These are phyloP conservation scores for Coniochaeta sp. DNA, from an alignment of 2,329 filamentous ascomycete species.

Conservation along the genomic window DNA sequence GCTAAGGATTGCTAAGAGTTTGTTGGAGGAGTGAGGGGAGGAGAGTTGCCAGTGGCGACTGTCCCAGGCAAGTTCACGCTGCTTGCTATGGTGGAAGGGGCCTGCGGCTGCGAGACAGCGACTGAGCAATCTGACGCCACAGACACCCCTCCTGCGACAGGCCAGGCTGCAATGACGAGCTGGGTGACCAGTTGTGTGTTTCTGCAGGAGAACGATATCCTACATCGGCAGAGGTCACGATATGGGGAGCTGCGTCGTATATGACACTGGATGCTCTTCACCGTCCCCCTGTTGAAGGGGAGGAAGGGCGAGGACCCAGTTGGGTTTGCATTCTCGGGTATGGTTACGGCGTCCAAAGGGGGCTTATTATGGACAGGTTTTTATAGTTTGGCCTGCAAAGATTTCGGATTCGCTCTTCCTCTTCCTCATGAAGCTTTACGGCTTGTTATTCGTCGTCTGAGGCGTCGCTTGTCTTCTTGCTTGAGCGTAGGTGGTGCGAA, in stretches of 20 bases:
- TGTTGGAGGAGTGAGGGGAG: neutral
- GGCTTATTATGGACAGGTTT: neutral
- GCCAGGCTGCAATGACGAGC: neutral
- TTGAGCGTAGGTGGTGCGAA: neutral
- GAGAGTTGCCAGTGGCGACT: neutral
- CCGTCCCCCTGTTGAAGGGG: neutral
- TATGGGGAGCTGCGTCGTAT: neutral
- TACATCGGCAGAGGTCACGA: neutral
- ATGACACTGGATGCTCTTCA: neutral
- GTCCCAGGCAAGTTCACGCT: neutral
- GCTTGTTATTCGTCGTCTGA: neutral
- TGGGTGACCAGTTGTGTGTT: neutral
- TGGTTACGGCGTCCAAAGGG: slow-evolving; percentile 1
- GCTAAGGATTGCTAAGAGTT: neutral
- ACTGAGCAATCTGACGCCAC: neutral
- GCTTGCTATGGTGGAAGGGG: neutral
- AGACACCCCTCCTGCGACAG: neutral
- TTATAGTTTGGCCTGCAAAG: neutral
- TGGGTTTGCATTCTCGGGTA: neutral
- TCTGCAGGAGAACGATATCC: neutral
- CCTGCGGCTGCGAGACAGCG: neutral
- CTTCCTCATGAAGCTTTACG: neutral
- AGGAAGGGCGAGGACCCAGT: neutral
- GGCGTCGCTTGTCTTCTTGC: neutral
- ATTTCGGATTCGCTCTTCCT: neutral